These are phyloP conservation scores for Penicillium paneum DNA, from an alignment of 2,329 filamentous ascomycete species.

Conservation along the genomic window DNA sequence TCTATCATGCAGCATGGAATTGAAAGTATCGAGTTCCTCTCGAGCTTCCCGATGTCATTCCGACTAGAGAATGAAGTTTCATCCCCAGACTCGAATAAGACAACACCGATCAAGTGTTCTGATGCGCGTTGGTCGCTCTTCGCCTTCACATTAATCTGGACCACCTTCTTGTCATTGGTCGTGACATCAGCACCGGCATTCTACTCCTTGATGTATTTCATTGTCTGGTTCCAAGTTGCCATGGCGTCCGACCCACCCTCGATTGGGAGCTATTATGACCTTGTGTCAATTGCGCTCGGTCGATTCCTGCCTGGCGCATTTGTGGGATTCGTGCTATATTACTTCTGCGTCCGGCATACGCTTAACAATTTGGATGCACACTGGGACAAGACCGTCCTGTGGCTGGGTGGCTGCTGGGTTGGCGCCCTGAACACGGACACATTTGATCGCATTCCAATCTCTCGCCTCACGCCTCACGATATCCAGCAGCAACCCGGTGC, in stretches of 20 bases:
- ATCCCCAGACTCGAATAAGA: constrained; percentile 25
- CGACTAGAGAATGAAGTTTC: constrained; percentile 14
- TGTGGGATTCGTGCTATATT: constrained; percentile 56
- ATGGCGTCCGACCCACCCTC: constrained; percentile 59
- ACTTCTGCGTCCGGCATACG: constrained; percentile 51
- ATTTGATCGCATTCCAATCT: constrained; percentile 61
- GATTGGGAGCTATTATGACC: constrained; percentile 52
- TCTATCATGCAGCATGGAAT: constrained; percentile 50
- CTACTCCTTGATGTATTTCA: constrained; percentile 54
- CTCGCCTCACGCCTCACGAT: constrained; percentile 60
- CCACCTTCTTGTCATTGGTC: constrained; percentile 54
- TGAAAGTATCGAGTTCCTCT: constrained; percentile 52
- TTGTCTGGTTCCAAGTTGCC: constrained; percentile 59
- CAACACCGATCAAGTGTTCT: constrained; percentile 42
- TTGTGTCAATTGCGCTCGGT: constrained; percentile 54
- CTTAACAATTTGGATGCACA: constrained; percentile 54
- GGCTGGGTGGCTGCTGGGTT: constrained; percentile 60
- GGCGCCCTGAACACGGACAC: constrained; percentile 62
- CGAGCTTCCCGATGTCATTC: constrained; percentile 58
- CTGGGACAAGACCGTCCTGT: constrained; percentile 59
- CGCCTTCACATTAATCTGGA: constrained; percentile 54
- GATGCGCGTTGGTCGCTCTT: constrained; percentile 60
- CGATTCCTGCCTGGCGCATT: constrained; percentile 60
- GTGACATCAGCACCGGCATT: constrained; percentile 56
- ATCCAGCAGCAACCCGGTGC: constrained; percentile 60